Percentiles rank a stretch among this genome's conserved stretches.
These are phyloP conservation scores for Pseudodiploospora longispora DNA, from an alignment of 2,329 filamentous ascomycete species.

Conservation along the genomic window DNA sequence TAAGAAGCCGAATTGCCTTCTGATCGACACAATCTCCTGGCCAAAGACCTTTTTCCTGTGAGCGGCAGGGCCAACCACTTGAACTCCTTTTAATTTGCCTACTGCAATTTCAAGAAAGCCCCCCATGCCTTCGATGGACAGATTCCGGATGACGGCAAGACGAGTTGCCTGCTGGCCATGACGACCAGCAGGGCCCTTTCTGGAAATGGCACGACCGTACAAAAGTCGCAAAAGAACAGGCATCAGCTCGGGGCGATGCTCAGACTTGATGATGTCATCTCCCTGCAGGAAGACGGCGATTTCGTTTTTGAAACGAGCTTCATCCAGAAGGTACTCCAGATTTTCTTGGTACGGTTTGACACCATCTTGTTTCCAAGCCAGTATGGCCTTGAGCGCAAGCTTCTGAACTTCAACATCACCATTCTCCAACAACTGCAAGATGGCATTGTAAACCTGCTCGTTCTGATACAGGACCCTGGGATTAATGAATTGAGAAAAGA, in stretches of 20 bases:
- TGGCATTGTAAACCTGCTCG: conserved; percentile 64
- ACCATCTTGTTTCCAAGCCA: conserved; percentile 79
- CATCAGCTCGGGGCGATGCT: conserved; percentile 68
- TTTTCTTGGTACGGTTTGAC: conserved; percentile 77
- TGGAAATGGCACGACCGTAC: conserved; percentile 82
- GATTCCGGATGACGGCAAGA: conserved; percentile 70
- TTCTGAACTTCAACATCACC: conserved; percentile 88
- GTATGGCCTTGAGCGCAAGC: conserved; percentile 70
- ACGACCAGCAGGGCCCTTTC: conserved; percentile 66
- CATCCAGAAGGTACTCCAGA: conserved; percentile 78
- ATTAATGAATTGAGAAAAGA: conserved; percentile 82
- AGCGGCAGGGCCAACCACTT: conserved; percentile 42
- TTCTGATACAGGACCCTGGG: conserved; percentile 75
- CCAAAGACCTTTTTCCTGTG: conserved; percentile 46
- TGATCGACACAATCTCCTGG: conserved; percentile 52
- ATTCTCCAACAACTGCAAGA: conserved; percentile 72
- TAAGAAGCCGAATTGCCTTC: conserved; percentile 83
- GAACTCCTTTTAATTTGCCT: conserved; percentile 56
- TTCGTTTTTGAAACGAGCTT: conserved; percentile 86
- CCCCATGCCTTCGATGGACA: conserved; percentile 66
- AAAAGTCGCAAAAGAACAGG: conserved; percentile 79
- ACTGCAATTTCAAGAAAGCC: conserved; percentile 77
- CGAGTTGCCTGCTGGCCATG: conserved; percentile 76
- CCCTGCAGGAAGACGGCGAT: conserved; percentile 80
- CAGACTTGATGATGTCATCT: conserved; percentile 61